Conservation (phyloP, 2,329 filamentous ascomycete genomes). For the Phialophora tarda region DNA sequence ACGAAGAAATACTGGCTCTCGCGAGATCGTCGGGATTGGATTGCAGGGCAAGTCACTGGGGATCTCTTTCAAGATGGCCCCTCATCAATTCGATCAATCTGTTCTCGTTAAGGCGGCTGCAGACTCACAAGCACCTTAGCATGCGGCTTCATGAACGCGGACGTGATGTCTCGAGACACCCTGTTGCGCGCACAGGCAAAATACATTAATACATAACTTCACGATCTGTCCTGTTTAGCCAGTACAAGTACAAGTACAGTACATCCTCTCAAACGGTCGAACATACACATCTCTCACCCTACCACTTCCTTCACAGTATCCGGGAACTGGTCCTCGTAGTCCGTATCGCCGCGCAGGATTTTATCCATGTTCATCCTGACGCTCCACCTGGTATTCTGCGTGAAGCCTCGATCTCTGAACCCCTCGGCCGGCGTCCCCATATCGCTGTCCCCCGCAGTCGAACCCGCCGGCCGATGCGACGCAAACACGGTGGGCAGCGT, state of each 20-base stretch:
- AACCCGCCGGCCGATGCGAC: background rate
- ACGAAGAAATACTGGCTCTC: background rate
- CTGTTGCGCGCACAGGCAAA: background rate
- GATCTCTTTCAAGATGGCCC: background rate
- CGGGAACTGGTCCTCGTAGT: slow-evolving; percentile 1
- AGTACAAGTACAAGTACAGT: background rate
- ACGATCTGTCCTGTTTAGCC: background rate
- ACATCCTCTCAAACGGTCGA: background rate
- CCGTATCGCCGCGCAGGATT: background rate
- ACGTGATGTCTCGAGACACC: background rate
- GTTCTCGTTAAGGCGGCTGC: background rate
- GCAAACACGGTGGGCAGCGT: background rate
- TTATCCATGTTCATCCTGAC: slow-evolving; percentile 6
- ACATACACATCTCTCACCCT: background rate
- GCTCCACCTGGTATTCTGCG: slow-evolving; percentile 2
- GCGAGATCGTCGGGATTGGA: background rate
- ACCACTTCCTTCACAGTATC: slow-evolving; percentile 36
- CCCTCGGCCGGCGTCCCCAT: background rate
- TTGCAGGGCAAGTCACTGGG: background rate
- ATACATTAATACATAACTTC: background rate
- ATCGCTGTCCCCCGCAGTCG: background rate
- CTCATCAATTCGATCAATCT: background rate
- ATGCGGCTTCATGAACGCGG: background rate
- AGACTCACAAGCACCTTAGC: background rate
- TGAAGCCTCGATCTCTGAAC: background rate